Conservation (phyloP, 164 flowering plant species). For the Chloranthus sessilifolius region DNA sequence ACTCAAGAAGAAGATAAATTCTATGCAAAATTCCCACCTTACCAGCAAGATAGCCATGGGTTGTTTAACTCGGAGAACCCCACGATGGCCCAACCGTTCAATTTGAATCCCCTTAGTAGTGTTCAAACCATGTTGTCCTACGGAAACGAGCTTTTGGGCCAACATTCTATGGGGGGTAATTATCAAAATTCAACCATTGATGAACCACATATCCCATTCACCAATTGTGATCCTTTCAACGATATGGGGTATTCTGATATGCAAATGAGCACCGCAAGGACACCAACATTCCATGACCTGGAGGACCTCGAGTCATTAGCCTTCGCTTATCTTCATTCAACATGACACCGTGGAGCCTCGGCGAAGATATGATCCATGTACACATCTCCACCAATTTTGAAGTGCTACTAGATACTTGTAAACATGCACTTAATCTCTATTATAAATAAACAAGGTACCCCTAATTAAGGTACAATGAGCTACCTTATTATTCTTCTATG, state of each 20-base stretch:
- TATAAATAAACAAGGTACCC: slow-evolving; percentile 26
- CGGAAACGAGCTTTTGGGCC: slow-evolving; percentile 19
- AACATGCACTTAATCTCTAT: slow-evolving; percentile 18
- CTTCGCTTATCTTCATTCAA: slow-evolving; percentile 43
- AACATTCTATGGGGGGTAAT: slow-evolving; percentile 17
- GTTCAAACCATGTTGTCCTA: slow-evolving; percentile 8
- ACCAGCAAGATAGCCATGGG: slow-evolving; percentile 39
- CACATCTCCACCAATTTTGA: slow-evolving; percentile 21
- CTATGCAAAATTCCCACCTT: slow-evolving; percentile 23
- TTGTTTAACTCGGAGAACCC: slow-evolving; percentile 35
- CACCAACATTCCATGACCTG: slow-evolving; percentile 45
- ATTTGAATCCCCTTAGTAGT: slow-evolving; percentile 12
- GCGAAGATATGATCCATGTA: slow-evolving; percentile 6
- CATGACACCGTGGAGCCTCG: slow-evolving; percentile 14
- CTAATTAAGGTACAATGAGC: slow-evolving; percentile 15
- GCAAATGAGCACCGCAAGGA: slow-evolving; percentile 30
- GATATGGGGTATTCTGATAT: slow-evolving; percentile 42
- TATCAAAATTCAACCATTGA: slow-evolving; percentile 21
- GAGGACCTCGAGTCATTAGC: slow-evolving; percentile 58
- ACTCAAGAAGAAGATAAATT: slow-evolving; percentile 31
- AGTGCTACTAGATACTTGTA: slow-evolving; percentile 15
- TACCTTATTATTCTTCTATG: slow-evolving; percentile 13
- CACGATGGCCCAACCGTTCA: slow-evolving; percentile 23
- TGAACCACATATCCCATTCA: slow-evolving; percentile 32
- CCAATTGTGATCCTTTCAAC: slow-evolving; percentile 33